phyloP scores from a whole-genome alignment of 1,139 yeast genomes.

The Fermentozyma sake region DNA sequence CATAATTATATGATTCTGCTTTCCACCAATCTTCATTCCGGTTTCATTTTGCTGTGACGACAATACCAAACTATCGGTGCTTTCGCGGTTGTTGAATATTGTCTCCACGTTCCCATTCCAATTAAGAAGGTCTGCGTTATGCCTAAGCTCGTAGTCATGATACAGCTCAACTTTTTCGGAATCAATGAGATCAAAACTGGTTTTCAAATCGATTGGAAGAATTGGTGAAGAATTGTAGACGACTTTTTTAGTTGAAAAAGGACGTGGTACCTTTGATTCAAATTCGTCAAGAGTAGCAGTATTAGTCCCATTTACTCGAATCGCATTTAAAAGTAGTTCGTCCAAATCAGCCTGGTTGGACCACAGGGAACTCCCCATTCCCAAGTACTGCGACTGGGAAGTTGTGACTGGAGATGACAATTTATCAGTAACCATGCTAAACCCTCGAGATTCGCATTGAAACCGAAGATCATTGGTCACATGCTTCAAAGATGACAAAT shows the following conservation, averaged over 20 bases:
- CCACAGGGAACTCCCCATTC: conserved; percentile 24
- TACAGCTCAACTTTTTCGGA: conserved; percentile 10
- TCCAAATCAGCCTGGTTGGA: conserved; percentile 29
- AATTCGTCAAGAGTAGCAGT: no score
- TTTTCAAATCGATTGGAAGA: conserved; percentile 15
- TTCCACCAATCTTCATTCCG: no score
- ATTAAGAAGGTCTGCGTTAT: conserved; percentile 15
- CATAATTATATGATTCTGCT: no score
- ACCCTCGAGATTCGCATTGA: conserved; percentile 45
- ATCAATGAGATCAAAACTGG: conserved; percentile 27
- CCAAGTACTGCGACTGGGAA: conserved; percentile 16
- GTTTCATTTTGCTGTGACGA: no score
- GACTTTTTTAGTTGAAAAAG: not conserved
- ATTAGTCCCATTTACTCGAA: conserved; percentile 16
- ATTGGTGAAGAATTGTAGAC: conserved; percentile 1
- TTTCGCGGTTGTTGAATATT: no score
- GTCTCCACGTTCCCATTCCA: conserved; percentile 17
- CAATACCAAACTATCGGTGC: no score
- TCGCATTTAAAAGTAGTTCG: conserved; percentile 28
- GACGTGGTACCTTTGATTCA: no score
- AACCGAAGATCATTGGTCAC: conserved; percentile 58
- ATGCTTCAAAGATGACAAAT: conserved; percentile 54
- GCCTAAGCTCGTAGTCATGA: conserved; percentile 5
- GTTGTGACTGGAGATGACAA: conserved; percentile 7
- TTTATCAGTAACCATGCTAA: conserved; percentile 9